Evolutionary conservation across 108 stramenopile species (phyloP), one percentile per base, ranked within the genome.

Genomic region (Fistulifera pelliculosa): DNA sequence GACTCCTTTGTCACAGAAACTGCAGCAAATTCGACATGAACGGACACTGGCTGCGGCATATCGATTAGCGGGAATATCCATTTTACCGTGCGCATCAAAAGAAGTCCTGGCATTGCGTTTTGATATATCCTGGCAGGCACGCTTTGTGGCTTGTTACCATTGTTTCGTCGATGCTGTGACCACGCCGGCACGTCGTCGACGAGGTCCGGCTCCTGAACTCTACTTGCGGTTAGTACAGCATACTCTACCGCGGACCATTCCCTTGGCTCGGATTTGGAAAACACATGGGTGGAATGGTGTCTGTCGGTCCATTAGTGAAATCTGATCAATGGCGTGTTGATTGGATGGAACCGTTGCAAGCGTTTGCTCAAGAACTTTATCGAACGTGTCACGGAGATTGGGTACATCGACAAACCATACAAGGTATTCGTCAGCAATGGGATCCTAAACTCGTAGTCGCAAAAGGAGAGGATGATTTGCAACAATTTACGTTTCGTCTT

Each of bases 161-260:
- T 15, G 24, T 27, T 61, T 61, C 51, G 38, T 61, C 18, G 57
- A 58, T 19, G 14, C 47, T 47, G 57, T 58, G 4, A 7, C 17
- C 4, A 17, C 47, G 18, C 18, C 25, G 5, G 10, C 54, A 7
- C 15, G 39, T 22, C 18, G 19, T 17, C 28, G 28, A 2, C 4
- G 18, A 3, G 41, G 28, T 31, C n/a, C 38, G 6, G 31, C 25
- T 14, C n/a, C 15, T 3, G 28, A 19, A 16, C 35, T 35, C 15
- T 55, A 40, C n/a, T 24, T 61, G 38, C 44, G 60, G 16, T 13
- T 61, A 7, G 38, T 61, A n/a, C 60, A 61, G 40, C 60, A 61
- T 12, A 61, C 60, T 17, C 35, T 61, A 18, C 60, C 60, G 5
- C 7, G 31, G 15, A 7, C 27, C 11, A 27, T 61, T 13, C 49